phyloP scores from a whole-genome alignment of 2,329 filamentous ascomycete species.

The Fusarium sulawesiense region DNA sequence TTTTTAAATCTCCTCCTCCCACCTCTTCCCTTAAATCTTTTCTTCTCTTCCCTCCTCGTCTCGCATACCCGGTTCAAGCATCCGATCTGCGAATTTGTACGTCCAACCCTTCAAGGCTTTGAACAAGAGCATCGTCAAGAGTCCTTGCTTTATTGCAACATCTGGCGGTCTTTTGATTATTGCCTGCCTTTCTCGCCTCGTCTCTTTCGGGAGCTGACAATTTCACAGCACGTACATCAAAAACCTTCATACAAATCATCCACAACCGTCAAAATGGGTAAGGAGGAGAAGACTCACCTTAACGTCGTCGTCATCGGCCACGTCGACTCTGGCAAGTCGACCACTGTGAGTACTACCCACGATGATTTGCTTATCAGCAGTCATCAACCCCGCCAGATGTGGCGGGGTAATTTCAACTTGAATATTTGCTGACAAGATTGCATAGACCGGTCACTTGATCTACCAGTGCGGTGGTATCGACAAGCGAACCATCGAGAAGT shows the following conservation, averaged over 20 bases:
- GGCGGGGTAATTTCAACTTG: conserved; percentile 4
- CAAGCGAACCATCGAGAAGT: conserved; percentile 99
- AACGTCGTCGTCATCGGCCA: conserved; percentile 99
- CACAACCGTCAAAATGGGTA: conserved; percentile 67
- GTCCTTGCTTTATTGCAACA: conserved; percentile 15
- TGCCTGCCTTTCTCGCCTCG: background rate
- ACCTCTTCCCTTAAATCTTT: conserved; percentile 51
- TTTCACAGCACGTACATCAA: conserved; percentile 41
- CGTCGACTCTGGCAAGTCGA: conserved; percentile 99
- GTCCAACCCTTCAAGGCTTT: conserved; percentile 35
- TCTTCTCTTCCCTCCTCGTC: conserved; percentile 55
- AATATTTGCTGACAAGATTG: conserved; percentile 45
- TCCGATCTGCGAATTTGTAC: conserved; percentile 57
- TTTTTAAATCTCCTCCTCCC: conserved; percentile 56
- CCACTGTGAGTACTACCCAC: conserved; percentile 76
- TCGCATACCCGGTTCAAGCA: conserved; percentile 60
- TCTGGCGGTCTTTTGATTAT: conserved; percentile 14
- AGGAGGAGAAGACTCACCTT: conserved; percentile 95
- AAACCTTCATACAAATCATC: conserved; percentile 40
- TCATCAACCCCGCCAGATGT: conserved; percentile 18
- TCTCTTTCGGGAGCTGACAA: conserved; percentile 32
- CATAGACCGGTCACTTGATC: conserved; percentile 87
- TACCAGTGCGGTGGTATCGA: conserved; percentile 99
- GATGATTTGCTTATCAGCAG: conserved; percentile 27
- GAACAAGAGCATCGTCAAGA: conserved; percentile 24